Base-by-base conservation (phyloP, 176 grass and related monocot species). In the Oryza nivara region DNA sequence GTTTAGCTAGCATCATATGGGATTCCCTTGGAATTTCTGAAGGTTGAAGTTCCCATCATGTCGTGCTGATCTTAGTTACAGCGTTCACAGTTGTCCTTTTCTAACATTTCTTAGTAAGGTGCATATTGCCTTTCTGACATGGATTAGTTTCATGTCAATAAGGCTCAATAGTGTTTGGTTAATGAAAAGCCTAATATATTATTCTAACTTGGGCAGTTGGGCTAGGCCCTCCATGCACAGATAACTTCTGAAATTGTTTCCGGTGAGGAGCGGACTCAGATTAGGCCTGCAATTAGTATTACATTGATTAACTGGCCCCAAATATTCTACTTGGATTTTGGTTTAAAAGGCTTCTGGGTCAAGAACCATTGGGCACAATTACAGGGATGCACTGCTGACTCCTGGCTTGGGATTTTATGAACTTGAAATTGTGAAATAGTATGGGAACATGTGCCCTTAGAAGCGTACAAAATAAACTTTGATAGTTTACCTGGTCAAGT, bases 331-430 rank as follows among this genome's bases (percentile, higher is more conserved):
- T 44, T 22, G 9, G 54, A 56, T 73, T 68, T 81, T 38, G 32
- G 46, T 35, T 22, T 86, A 71, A 58, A 90, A 60, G 72, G 34
- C 35, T 73, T 72, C 46, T 80, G 38, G 40, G 30, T 20, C 41
- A 26, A 48, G 47, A 82, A n/a, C 11, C 11, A 74, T 20, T 43
- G 20, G 58, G 61, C 56, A 79, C 25, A 90, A 68, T 48, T 49
- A 6, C 47, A 30, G 17, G 10, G 19, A 38, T 73, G 68, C 68
- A 45, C 32, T 20, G 12, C 65, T 82, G 11, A 19, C 38, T 72
- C 16, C 19, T 58, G 54, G 14, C 19, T 58, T 34, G 23, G 41
- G 43, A 52, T 74, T 87, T 83, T 44, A 5, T 41, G 17, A 16
- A 49, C 43, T 40, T 79, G 49, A 34, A 79, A 68, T 63, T 43